Evolutionary conservation across 1,284 basidiomycete species (phyloP).

Genomic region (Lentinus polychrous): DNA sequence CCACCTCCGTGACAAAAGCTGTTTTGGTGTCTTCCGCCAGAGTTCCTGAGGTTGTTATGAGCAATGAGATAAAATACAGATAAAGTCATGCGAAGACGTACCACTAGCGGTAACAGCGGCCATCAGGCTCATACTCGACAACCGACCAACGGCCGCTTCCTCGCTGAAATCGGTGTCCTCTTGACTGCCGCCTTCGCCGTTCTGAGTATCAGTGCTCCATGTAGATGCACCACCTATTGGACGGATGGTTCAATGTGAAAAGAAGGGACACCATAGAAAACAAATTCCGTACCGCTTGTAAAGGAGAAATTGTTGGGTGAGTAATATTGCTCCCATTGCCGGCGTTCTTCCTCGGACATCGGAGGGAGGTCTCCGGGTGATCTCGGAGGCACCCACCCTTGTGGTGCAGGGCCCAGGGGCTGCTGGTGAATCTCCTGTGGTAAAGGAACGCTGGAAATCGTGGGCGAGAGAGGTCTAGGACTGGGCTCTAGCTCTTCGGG

Average conservation of each 20-base stretch:
- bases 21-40: conserved; percentile 53
- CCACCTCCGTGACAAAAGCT: conserved; percentile 78
- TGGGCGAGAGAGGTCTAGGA: too few relatives aligned
- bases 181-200: conserved; percentile 12
- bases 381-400: neutral
- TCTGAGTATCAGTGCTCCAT: neutral
- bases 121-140: conserved; percentile 92
- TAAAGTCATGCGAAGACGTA: conserved; percentile 27
- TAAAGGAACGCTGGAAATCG: too few relatives aligned
- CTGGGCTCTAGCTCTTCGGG: too few relatives aligned
- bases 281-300: neutral
- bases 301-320: neutral
- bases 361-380: conserved; percentile 1
- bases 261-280: neutral
- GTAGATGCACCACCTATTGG: conserved; percentile 5
- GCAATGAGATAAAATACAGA: neutral
- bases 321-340: neutral
- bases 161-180: conserved; percentile 35
- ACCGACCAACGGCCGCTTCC: conserved; percentile 71
- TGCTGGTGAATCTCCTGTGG: too few relatives aligned
- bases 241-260: neutral
- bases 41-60: conserved; percentile 38
- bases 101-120: conserved; percentile 76
- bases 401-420: neutral
- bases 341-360: neutral